Percentiles rank a stretch among this genome's conserved stretches.
These are phyloP conservation scores for Podospora comata DNA, from an alignment of 495 filamentous ascomycete genomes.

Conservation along the genomic window DNA sequence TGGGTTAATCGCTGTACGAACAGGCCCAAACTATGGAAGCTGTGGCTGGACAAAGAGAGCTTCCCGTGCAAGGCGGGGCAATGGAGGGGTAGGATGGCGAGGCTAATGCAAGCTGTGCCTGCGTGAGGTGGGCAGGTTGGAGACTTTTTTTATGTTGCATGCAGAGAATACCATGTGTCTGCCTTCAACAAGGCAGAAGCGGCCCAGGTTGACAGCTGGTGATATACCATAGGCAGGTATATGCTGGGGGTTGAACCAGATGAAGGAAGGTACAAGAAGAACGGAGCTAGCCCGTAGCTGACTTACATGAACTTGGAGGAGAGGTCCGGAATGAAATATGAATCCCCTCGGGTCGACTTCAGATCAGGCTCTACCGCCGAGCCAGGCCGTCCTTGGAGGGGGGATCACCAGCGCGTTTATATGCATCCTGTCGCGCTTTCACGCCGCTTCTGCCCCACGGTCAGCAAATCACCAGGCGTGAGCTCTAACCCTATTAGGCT, in stretches of 20 bases:
- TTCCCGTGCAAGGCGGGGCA: slow-evolving; percentile 5
- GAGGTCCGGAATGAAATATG: not conserved
- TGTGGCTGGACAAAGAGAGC: slow-evolving; percentile 13
- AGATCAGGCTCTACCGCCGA: not conserved
- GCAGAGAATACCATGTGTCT: not conserved
- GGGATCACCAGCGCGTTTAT: slow-evolving; percentile 28
- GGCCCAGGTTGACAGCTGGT: not conserved
- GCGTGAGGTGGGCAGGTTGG: not conserved
- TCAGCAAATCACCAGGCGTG: slow-evolving; percentile 20
- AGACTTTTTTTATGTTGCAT: not conserved
- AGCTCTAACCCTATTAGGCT: slow-evolving; percentile 19
- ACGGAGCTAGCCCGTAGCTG: not conserved
- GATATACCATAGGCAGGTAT: not conserved
- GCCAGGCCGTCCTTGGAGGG: slow-evolving; percentile 2
- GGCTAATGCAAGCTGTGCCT: slow-evolving; percentile 2
- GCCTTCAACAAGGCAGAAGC: not conserved
- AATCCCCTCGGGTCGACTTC: not conserved
- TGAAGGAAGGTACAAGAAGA: not conserved
- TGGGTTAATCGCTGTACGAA: slow-evolving; percentile 1
- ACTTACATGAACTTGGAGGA: not conserved
- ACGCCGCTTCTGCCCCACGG: slow-evolving; percentile 10
- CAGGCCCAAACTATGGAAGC: not conserved
- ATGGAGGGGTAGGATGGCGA: slow-evolving; percentile 20
- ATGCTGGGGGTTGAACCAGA: not conserved
- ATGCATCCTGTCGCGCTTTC: slow-evolving; percentile 18